Evolutionary conservation across 2,329 filamentous ascomycete species (phyloP), one percentile per base, ranked within the genome.

Genomic region (Nigrospora osmanthi): DNA sequence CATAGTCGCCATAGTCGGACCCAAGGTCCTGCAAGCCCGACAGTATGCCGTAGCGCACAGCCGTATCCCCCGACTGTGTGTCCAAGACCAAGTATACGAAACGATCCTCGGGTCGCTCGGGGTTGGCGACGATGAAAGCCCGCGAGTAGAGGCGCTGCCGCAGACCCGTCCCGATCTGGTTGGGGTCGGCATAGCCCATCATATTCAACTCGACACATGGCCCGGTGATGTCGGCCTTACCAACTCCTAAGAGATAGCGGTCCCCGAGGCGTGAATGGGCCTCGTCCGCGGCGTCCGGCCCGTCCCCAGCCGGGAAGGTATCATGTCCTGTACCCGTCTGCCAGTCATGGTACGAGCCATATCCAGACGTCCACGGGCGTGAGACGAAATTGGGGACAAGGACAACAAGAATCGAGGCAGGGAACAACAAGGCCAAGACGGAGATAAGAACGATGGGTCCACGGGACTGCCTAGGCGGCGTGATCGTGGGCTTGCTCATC

Each of bases 1-100:
- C 79, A 64, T 96, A 97, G 28, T 83, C 67, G 2, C 77, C 71
- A 61, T 90, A 95, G 3, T 85, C 82, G 14, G 72, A 63, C 0
- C 90, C 91, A 9, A 95, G 68, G 0, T 68, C 71, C 35, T 73
- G 69, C 10, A 97, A 71, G 1, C 80, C 86, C 44, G 91, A 76
- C 11, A 97, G 66, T 39, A 96, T 89, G n/a, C 90, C 90, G 62
- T 89, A 81, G 13, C 90, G 79, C 36, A 96, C 74, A 2, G 89
- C 91, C 0, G 89, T 94, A 62, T 97, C 91, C 36, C 91, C 91
- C 1, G 87, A 87, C 58, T 89, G 83, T 0, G 85, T 85, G 61
- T 97, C 91, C 13, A 95, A 74, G 5, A 96, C 86, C 23, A 96
- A 68, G 59, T 97, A 97, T 17, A 94, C 76, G 57, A 95, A 86